Conservation (phyloP, 2,329 filamentous ascomycete species). For the Pseudopithomyces maydicus region DNA sequence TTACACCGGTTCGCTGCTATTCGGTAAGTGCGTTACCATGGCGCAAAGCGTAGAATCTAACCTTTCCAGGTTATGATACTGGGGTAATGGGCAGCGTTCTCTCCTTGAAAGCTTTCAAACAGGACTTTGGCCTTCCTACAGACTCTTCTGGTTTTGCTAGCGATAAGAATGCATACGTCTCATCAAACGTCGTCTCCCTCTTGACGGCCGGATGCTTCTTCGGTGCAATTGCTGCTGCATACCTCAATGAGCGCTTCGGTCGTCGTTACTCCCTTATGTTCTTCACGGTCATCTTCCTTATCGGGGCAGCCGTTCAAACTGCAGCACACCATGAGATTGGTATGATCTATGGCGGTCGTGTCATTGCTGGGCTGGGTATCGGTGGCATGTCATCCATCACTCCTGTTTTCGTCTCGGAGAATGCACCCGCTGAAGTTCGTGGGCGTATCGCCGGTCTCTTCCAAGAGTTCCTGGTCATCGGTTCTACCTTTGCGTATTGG, state of each 20-base stretch:
- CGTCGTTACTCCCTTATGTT: constrained; percentile 52
- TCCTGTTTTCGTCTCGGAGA: constrained; percentile 62
- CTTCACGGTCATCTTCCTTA: constrained; percentile 48
- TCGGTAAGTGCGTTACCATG: constrained; percentile 32
- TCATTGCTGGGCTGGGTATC: constrained; percentile 59
- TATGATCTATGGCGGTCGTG: constrained; percentile 51
- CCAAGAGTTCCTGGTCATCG: constrained; percentile 66
- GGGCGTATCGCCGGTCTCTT: constrained; percentile 63
- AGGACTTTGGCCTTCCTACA: constrained; percentile 46
- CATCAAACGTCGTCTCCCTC: constrained; percentile 74
- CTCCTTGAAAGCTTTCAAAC: constrained; percentile 47
- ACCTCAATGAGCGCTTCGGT: constrained; percentile 53
- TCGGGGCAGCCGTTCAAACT: constrained; percentile 40
- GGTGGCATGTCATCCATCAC: constrained; percentile 59
- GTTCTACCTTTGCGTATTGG: constrained; percentile 52
- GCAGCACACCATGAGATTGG: constrained; percentile 32
- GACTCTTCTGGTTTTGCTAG: constrained; percentile 39
- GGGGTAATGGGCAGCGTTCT: constrained; percentile 50
- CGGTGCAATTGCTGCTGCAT: constrained; percentile 56
- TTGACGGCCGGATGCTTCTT: constrained; percentile 84
- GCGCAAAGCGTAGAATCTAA: neutral
- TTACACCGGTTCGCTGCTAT: constrained; percentile 52
- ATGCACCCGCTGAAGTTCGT: constrained; percentile 61
- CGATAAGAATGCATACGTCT: constrained; percentile 41
- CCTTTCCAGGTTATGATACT: constrained; percentile 46